phyloP scores from a whole-genome alignment of 305 asterid genomes.

The Coffea humblotiana region DNA sequence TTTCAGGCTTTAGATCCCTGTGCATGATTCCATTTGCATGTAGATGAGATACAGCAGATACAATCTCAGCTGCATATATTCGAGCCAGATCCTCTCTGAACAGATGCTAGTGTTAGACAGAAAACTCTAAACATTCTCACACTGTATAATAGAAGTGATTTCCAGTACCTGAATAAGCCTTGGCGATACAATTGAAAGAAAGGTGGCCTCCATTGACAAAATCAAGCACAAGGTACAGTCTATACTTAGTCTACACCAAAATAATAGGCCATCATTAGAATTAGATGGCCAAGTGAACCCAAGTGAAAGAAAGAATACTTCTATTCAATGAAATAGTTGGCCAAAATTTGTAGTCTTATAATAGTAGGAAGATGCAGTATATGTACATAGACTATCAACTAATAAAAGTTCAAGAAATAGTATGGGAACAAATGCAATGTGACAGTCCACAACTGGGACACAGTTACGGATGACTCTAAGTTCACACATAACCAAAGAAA shows the following conservation, averaged over 20 bases:
- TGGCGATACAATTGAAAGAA: conserved; percentile 92
- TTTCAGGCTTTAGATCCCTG: conserved; percentile 96
- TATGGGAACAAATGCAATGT: neutral
- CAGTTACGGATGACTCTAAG: neutral
- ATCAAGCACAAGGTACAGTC: conserved; percentile 89
- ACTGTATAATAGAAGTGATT: neutral
- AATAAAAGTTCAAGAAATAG: neutral
- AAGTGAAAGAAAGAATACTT: neutral
- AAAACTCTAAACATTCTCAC: neutral
- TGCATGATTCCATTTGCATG: conserved; percentile 89
- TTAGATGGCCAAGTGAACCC: neutral
- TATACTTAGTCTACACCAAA: conserved; percentile 67
- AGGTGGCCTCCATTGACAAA: conserved; percentile 95
- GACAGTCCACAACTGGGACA: neutral
- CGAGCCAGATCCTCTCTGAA: conserved; percentile 85
- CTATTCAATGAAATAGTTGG: neutral
- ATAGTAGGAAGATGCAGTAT: neutral
- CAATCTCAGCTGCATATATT: conserved; percentile 78
- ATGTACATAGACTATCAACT: neutral
- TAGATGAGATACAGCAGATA: conserved; percentile 86
- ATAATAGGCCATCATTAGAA: neutral
- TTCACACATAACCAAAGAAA: neutral
- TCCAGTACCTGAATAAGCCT: conserved; percentile 84
- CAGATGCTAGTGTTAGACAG: conserved; percentile 19
- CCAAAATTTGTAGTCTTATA: neutral